A percentile compares a stretch with the other conserved stretches of the same genome.
Evolutionary conservation across 208 protist genomes (phyloP).

Genomic region (Leishmania tarentolae): DNA sequence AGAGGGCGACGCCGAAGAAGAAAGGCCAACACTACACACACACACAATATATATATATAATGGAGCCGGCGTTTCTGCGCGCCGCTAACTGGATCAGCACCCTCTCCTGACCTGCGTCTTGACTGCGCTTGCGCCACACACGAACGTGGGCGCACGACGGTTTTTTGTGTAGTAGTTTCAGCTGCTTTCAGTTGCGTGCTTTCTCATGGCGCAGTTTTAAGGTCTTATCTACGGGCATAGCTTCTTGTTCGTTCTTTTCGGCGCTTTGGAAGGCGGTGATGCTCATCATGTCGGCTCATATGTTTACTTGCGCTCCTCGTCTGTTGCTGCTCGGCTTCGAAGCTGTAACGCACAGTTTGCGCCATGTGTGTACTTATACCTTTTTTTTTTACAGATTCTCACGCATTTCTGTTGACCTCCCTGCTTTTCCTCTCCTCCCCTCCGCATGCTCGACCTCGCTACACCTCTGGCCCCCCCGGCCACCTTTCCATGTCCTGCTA

Average conservation of each 20-base stretch:
- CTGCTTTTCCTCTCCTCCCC: background rate
- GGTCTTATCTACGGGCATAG: background rate
- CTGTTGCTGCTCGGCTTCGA: background rate
- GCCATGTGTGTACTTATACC: background rate
- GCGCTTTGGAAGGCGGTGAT: background rate
- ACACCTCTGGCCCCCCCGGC: background rate
- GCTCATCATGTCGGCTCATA: too few relatives aligned
- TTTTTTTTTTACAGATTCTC: background rate
- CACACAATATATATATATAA: too few relatives aligned
- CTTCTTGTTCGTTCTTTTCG: background rate
- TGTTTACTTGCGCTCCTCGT: background rate
- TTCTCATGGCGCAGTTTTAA: background rate
- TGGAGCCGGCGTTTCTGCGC: background rate
- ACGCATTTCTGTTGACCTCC: background rate
- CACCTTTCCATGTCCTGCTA: background rate
- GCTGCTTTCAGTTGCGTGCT: slow-evolving; percentile 1
- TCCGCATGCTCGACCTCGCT: background rate
- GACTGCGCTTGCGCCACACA: background rate
- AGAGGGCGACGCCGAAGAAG: background rate
- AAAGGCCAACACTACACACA: background rate
- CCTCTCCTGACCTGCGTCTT: background rate
- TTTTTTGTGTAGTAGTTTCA: background rate
- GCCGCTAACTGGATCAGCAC: background rate
- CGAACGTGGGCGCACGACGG: background rate
- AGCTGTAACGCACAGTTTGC: background rate